phyloP scores from a whole-genome alignment of 805 yeast genomes.

The Metschnikowia hibisci region DNA sequence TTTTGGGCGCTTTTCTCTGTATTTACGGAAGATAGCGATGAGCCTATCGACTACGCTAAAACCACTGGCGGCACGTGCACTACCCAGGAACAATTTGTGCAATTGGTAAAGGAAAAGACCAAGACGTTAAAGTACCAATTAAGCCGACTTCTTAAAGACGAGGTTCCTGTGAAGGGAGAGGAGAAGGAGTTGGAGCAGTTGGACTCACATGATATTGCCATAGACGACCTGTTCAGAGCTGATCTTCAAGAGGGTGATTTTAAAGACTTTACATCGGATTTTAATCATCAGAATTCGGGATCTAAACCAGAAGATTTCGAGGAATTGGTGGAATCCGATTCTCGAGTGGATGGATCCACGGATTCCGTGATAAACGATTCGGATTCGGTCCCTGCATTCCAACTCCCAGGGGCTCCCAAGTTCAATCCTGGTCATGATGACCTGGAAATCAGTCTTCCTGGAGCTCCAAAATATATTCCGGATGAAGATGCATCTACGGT shows the following conservation, averaged over 20 bases:
- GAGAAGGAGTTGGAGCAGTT: conserved; percentile 25
- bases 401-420: conserved; percentile 1
- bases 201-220: background rate
- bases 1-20: conserved; percentile 49
- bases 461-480: conserved; percentile 41
- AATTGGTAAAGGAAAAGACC: conserved; percentile 45
- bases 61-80: conserved; percentile 62
- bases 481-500: conserved; percentile 36
- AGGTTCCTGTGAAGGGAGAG: conserved; percentile 25
- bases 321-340: too few species aligned
- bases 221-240: background rate
- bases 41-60: conserved; percentile 34
- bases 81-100: conserved; percentile 52
- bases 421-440: conserved; percentile 21
- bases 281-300: too few species aligned
- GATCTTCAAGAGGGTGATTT: background rate
- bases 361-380: too few species aligned
- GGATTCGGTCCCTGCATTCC: background rate
- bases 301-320: too few species aligned
- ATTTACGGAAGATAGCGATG: conserved; percentile 21
- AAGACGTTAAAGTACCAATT: conserved; percentile 45
- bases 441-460: conserved; percentile 32
- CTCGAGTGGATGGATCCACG: too few species aligned
- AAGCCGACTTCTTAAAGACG: conserved; percentile 36
- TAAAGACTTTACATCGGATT: background rate